phyloP scores from a whole-genome alignment of 805 yeast species.

The Blastobotrys americana region DNA sequence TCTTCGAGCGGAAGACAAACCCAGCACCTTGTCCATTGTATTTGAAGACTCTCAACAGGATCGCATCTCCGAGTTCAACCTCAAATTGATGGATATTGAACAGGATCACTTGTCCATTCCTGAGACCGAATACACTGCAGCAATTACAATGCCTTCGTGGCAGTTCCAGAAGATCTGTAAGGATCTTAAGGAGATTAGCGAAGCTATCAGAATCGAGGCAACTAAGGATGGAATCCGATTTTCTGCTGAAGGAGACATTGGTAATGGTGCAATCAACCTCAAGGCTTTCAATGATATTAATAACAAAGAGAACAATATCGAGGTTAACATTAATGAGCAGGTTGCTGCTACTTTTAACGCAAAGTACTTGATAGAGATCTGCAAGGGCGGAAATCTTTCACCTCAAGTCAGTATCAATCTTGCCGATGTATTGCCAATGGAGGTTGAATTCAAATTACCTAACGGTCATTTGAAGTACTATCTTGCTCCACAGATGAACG shows the following conservation, averaged over 20 bases:
- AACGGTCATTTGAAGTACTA: conserved; percentile 92
- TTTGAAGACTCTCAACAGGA: conserved; percentile 91
- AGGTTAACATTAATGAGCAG: conserved; percentile 74
- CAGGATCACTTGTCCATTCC: conserved; percentile 90
- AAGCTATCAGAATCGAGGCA: conserved; percentile 75
- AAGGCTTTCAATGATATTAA: conserved; percentile 82
- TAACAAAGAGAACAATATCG: conserved; percentile 61
- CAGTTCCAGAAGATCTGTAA: conserved; percentile 88
- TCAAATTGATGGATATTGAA: conserved; percentile 94
- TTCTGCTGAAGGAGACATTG: conserved; percentile 84
- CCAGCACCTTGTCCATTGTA: conserved; percentile 68
- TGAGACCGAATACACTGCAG: conserved; percentile 84
- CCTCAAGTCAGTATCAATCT: conserved; percentile 73
- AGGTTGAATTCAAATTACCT: conserved; percentile 84
- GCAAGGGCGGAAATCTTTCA: conserved; percentile 80
- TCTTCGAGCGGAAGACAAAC: conserved; percentile 79
- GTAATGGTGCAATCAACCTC: conserved; percentile 76
- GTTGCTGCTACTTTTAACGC: conserved; percentile 87
- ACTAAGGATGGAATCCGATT: conserved; percentile 91
- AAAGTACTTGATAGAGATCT: conserved; percentile 82
- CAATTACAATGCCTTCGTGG: conserved; percentile 75
- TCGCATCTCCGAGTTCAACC: conserved; percentile 82
- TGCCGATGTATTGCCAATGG: conserved; percentile 87
- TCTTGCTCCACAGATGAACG: conserved; percentile 96
- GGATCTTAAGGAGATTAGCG: conserved; percentile 80